Conservation (phyloP, 2,329 filamentous ascomycete species). For the Colletotrichum abscissum region DNA sequence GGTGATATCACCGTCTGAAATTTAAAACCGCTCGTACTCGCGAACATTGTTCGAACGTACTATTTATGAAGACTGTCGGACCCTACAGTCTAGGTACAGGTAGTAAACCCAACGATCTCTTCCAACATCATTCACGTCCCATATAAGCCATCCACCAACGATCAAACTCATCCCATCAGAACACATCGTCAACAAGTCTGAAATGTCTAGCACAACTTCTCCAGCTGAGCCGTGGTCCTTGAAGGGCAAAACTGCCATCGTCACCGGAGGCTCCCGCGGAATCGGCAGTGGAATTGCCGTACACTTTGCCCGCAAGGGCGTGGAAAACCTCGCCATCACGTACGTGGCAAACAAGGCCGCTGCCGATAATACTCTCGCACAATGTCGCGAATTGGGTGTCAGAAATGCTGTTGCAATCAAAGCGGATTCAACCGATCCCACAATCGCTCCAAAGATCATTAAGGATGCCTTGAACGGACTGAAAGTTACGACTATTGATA, state of each 20-base stretch:
- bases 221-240: conserved; percentile 2
- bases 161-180: too few species aligned
- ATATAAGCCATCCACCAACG: not conserved
- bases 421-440: not conserved
- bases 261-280: conserved; percentile 16
- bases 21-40: not conserved
- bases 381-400: not conserved
- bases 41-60: not conserved
- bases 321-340: conserved; percentile 18
- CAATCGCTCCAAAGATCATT: not conserved
- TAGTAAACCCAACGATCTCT: not conserved
- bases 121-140: not conserved
- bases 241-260: not conserved
- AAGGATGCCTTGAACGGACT: not conserved
- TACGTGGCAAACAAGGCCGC: conserved; percentile 3
- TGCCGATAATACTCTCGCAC: not conserved
- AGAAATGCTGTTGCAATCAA: conserved; percentile 2
- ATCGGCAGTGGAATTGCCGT: conserved; percentile 7
- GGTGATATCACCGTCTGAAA: not conserved
- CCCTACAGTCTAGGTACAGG: not conserved
- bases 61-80: not conserved
- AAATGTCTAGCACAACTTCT: not conserved
- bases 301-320: conserved; percentile 9
- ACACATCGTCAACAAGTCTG: too few species aligned
- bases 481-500: not conserved